A percentile compares a stretch with the other conserved stretches of the same genome.
These are phyloP conservation scores for Apiospora hydei DNA, from an alignment of 2,329 filamentous ascomycete genomes.

Conservation along the genomic window DNA sequence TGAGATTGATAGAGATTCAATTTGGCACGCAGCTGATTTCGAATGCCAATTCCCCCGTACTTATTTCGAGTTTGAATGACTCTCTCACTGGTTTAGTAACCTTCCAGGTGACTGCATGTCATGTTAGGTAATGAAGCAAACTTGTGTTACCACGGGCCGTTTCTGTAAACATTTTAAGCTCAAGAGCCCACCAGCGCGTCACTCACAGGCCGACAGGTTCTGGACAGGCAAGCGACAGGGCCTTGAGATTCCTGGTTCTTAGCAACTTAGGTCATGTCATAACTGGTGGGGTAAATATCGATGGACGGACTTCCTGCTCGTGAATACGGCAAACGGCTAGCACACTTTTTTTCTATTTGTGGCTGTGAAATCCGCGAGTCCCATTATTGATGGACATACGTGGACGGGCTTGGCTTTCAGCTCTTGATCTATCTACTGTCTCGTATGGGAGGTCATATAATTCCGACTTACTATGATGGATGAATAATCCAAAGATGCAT, in stretches of 20 bases:
- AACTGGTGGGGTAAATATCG: constrained; percentile 1
- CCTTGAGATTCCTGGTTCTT: background rate
- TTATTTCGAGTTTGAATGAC: background rate
- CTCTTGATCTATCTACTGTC: background rate
- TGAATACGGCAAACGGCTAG: background rate
- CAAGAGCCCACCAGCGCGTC: constrained; percentile 14
- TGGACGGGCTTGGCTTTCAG: background rate
- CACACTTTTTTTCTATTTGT: background rate
- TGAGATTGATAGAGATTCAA: background rate
- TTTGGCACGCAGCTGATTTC: background rate
- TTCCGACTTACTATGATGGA: background rate
- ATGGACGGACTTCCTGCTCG: background rate
- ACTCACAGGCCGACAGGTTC: background rate
- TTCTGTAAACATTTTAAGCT: constrained; percentile 16
- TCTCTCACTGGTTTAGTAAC: background rate
- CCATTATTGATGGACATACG: constrained; percentile 12
- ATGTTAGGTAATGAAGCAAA: background rate
- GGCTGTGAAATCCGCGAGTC: background rate
- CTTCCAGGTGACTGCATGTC: background rate
- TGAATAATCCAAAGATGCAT: constrained; percentile 6
- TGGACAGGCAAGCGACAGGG: background rate
- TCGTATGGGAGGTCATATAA: background rate
- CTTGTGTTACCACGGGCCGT: background rate
- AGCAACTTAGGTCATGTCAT: background rate
- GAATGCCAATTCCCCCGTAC: background rate